phyloP scores from a whole-genome alignment of 768 basidiomycete species.

The Rhizopogon rudus region DNA sequence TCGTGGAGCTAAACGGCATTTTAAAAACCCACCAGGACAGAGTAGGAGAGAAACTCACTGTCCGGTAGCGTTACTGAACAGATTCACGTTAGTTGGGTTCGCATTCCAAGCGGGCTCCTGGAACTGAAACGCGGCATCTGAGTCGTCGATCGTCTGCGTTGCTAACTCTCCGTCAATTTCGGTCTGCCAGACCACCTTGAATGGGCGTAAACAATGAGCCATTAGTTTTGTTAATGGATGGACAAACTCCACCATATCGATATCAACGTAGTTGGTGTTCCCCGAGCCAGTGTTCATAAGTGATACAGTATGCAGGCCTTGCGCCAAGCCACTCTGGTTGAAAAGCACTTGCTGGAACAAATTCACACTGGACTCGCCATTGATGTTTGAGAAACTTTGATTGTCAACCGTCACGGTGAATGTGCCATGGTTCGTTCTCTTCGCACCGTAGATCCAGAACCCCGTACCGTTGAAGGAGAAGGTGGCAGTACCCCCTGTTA shows the following conservation, averaged over 20 bases:
- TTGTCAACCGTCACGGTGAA: slow-evolving; percentile 41
- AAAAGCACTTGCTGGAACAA: slow-evolving; percentile 41
- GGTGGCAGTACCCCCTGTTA: slow-evolving; percentile 26
- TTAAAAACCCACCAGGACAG: background rate
- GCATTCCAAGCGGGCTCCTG: slow-evolving; percentile 30
- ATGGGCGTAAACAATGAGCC: background rate
- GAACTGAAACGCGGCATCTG: slow-evolving; percentile 35
- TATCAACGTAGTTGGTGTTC: slow-evolving; percentile 33
- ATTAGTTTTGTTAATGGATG: background rate
- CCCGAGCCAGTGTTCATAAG: slow-evolving; percentile 26
- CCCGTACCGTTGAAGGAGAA: slow-evolving; percentile 47
- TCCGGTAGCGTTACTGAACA: slow-evolving; percentile 38
- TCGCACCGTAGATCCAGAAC: slow-evolving; percentile 46
- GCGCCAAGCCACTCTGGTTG: slow-evolving; percentile 24
- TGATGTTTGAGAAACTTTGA: slow-evolving; percentile 16
- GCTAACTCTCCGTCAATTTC: slow-evolving; percentile 14
- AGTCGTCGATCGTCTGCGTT: slow-evolving; percentile 25
- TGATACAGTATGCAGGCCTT: slow-evolving; percentile 32
- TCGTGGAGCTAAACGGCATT: slow-evolving; percentile 26
- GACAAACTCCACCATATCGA: slow-evolving; percentile 37
- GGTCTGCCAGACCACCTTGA: slow-evolving; percentile 24
- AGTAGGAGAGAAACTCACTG: slow-evolving; percentile 24
- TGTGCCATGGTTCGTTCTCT: slow-evolving; percentile 40
- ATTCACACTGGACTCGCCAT: slow-evolving; percentile 22
- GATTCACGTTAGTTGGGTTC: slow-evolving; percentile 24